Evolutionary conservation across 345 rosid genomes (phyloP), one percentile per base, ranked within the genome.

Genomic region (Luvunga scandens): DNA sequence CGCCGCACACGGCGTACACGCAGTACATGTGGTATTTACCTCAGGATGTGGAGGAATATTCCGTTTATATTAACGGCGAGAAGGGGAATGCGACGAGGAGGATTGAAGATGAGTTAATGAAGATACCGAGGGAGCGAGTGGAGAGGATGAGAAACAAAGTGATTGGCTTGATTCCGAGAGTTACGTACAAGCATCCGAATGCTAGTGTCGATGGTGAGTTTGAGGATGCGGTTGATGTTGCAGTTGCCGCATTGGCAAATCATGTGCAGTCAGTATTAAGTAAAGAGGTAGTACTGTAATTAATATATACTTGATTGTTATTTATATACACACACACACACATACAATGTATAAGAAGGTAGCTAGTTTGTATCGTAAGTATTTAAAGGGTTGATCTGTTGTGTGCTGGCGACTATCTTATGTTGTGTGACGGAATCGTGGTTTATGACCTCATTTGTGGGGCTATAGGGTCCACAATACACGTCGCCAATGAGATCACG

Each of bases 1-100:
- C 91, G 28, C 81, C 72, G 34, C 93, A 90, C 89, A 86, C 89
- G 72, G 91, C 90, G 50, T 90, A 90, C 30, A 81, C 90, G 2
- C 93, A 90, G 81, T 90, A 90, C 77, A 9, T 6, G 34, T 88
- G 90, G 91, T 90, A 77, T 81, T 71, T 90, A 27, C 90, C 91
- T 0, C 75, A 13, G 13, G 69, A 88, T 19, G 31, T 14, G 21
- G 63, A 68, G 4, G 77, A 78, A 33, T 90, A 88, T 22, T 88
- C 91, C 60, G 90, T 90, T 69, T 88, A 69, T 22, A 72, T 88
- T 5, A 83, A 83, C 1, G 86, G 38, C 0, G 75, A 77, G 13
- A 64, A 79, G 9, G 69, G 57, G 7, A 70, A 36, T 1, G 72
- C 38, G 22, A 71, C 10, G 64, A 25, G 25, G 13, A 68, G 31